A percentile compares a stretch with the other conserved stretches of the same genome.
Evolutionary conservation across 495 filamentous ascomycete species (phyloP).

Genomic region (Talaromyces thailandensis): DNA sequence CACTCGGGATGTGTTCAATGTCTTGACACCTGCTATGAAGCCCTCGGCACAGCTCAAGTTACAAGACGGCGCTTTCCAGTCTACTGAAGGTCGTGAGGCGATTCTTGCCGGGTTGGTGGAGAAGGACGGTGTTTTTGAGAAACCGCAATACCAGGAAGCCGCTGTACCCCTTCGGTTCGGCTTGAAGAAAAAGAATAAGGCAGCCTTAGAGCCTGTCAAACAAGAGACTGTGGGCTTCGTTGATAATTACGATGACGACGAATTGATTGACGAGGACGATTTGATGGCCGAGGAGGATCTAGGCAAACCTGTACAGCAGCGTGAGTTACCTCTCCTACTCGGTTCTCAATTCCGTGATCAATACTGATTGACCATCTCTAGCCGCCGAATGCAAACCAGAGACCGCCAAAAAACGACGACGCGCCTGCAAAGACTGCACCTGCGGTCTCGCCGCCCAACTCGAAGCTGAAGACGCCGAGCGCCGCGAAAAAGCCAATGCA

Average conservation of each 20-base stretch:
- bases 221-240: not conserved
- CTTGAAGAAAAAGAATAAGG: slow-evolving; percentile 48
- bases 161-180: slow-evolving; percentile 68
- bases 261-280: slow-evolving; percentile 83
- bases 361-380: slow-evolving; percentile 18
- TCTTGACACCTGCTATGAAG: slow-evolving; percentile 60
- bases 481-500: slow-evolving; percentile 52
- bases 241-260: slow-evolving; percentile 5
- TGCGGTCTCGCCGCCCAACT: slow-evolving; percentile 77
- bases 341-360: slow-evolving; percentile 1
- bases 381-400: slow-evolving; percentile 77
- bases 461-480: slow-evolving; percentile 70
- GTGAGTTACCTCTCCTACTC: slow-evolving; percentile 42
- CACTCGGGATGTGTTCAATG: slow-evolving; percentile 56
- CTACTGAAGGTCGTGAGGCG: slow-evolving; percentile 49
- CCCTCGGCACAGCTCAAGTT: slow-evolving; percentile 58
- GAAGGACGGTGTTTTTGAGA: slow-evolving; percentile 53
- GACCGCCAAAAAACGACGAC: slow-evolving; percentile 77
- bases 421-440: slow-evolving; percentile 96
- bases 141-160: slow-evolving; percentile 55
- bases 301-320: slow-evolving; percentile 59
- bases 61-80: slow-evolving; percentile 55
- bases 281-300: slow-evolving; percentile 78
- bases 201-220: slow-evolving; percentile 16
- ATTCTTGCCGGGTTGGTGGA: slow-evolving; percentile 75